Percentiles rank a stretch among this genome's conserved stretches.
Conservation (phyloP, 148 eudicot genomes). For the Gaultheria prostrata region DNA sequence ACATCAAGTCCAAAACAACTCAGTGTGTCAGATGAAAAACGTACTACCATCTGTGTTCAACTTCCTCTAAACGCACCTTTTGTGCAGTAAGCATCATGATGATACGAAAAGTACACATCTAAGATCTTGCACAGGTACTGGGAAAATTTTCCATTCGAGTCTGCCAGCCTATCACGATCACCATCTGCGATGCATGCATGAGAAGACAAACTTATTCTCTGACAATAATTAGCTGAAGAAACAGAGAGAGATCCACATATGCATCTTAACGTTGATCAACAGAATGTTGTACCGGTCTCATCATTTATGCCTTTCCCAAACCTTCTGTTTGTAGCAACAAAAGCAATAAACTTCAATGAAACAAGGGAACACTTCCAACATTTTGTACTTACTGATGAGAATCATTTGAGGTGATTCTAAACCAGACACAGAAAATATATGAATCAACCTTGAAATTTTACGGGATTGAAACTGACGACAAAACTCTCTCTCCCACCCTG, state of each 20-base stretch:
- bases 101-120: constrained; percentile 70
- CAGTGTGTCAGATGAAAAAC: constrained; percentile 22
- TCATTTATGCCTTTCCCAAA: constrained; percentile 4
- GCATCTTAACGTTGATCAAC: not conserved
- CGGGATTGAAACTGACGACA: not conserved
- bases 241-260: not conserved
- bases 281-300: not conserved
- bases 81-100: constrained; percentile 65
- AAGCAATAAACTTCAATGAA: not conserved
- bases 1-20: constrained; percentile 25
- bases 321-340: not conserved
- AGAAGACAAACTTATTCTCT: not conserved
- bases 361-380: constrained; percentile 3
- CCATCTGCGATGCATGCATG: constrained; percentile 41
- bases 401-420: not conserved
- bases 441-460: not conserved
- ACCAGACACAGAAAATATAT: not conserved
- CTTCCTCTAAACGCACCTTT: constrained; percentile 44
- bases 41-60: not conserved
- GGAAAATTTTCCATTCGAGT: constrained; percentile 58
- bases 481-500: not conserved
- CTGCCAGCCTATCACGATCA: constrained; percentile 67
- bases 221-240: not conserved
- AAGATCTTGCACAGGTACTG: constrained; percentile 84
- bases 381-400: not conserved